Base-by-base conservation (phyloP, 1,284 basidiomycete genomes). In the Sporisorium iseilematis-ciliati region DNA sequence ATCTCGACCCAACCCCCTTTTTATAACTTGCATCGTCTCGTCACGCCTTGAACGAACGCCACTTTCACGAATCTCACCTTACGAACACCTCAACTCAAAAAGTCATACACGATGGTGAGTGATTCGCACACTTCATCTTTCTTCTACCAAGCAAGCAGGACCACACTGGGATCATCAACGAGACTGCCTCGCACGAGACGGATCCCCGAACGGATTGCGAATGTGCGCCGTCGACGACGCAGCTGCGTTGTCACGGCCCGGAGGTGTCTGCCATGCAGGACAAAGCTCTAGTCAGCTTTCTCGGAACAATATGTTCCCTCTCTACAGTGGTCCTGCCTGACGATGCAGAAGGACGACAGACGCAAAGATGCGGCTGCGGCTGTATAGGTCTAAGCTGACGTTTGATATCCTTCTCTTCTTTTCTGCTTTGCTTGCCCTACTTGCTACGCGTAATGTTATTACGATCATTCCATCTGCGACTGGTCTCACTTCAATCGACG, bases 41-140 rank as follows among this genome's bases (percentile, higher is more conserved):
- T 6, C 43, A 31, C 26, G 29, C 20, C 33, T 40, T 18, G 29
- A 45, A 21, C 51, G 29, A 26, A 20, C 26, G 8, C 20, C 6
- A 20, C 10, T 14, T 41, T 21, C 6, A 63, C 51, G 52, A 48
- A 10, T 33, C 33, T 59, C 43, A 7, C 26, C 20, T 65, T 10
- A 60, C 54, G 53, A 65, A 43, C 33, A 65, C 58, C 54, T 61
- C 50, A 58, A 31, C 49, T 16, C 26, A 38, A 26, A 33, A 38
- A 41, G 41, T 66, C 60, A 57, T 71, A 65, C 68, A 65, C 54
- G 52, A 71, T 71, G 68, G 68, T 71, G 62, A 71, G 68, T 71
- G 33, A 14, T 18, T n/a, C n/a, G 31, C 14, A 35, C 7, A 35
- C 21, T 26, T 49, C 42, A n/a, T n/a, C 16, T 23, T 26, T 20